phyloP scores from a whole-genome alignment of 2,329 filamentous ascomycete species.

The Mariannaea elegans region DNA sequence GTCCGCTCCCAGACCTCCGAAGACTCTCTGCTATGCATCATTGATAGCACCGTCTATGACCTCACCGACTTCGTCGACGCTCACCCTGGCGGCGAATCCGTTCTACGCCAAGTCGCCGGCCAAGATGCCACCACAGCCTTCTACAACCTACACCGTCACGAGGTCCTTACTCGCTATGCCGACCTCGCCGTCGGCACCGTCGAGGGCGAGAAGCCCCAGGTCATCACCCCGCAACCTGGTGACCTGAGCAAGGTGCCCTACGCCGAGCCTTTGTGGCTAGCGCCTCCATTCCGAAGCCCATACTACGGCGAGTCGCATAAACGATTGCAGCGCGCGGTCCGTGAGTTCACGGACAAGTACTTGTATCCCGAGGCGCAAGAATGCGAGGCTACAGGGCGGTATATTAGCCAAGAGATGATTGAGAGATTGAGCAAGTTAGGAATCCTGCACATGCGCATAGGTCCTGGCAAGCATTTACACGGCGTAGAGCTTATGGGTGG shows the following conservation, averaged over 20 bases:
- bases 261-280: conserved; percentile 85
- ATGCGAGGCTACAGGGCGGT: conserved; percentile 77
- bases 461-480: conserved; percentile 83
- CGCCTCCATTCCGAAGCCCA: conserved; percentile 77
- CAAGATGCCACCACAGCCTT: conserved; percentile 84
- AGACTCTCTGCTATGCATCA: conserved; percentile 82
- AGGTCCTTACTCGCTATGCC: conserved; percentile 84
- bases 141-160: conserved; percentile 92
- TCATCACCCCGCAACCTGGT: conserved; percentile 74
- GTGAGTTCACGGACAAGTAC: conserved; percentile 77
- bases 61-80: conserved; percentile 85
- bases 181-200: conserved; percentile 79
- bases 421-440: conserved; percentile 79
- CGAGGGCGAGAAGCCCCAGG: conserved; percentile 76
- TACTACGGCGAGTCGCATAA: conserved; percentile 83
- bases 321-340: conserved; percentile 72
- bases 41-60: conserved; percentile 90
- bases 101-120: conserved; percentile 82
- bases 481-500: conserved; percentile 74
- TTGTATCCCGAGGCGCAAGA: conserved; percentile 78
- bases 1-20: conserved; percentile 80
- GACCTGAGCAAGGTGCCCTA: conserved; percentile 83
- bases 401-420: conserved; percentile 77
- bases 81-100: conserved; percentile 83
- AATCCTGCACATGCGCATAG: conserved; percentile 82